Evolutionary conservation across 208 protist genomes (phyloP).

Genomic region (Naegleria gruberi): DNA sequence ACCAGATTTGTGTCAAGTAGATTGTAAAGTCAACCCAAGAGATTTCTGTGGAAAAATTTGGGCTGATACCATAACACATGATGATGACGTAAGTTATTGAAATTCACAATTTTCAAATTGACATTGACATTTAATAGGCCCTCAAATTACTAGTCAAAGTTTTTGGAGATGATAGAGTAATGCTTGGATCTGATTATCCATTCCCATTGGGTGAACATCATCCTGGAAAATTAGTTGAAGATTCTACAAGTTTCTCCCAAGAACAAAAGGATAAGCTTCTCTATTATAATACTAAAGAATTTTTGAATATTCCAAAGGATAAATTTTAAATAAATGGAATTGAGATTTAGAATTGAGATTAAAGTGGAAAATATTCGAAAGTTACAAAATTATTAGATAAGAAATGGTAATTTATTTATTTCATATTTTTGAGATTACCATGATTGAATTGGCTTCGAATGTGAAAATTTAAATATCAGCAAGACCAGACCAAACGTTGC

Average conservation of each 20-base stretch:
- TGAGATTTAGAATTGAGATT: no score
- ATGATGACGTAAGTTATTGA: no score
- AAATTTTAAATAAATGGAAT: neutral
- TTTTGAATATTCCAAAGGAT: constrained; percentile 17
- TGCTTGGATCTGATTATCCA: constrained; percentile 55
- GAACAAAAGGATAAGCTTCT: constrained; percentile 19
- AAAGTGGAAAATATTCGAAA: no score
- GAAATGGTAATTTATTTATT: no score
- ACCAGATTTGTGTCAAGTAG: constrained; percentile 60
- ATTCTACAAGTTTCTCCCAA: neutral
- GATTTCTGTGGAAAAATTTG: constrained; percentile 51
- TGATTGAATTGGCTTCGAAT: neutral
- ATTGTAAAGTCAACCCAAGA: constrained; percentile 38
- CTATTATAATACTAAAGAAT: neutral
- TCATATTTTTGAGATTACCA: no score
- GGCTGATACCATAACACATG: constrained; percentile 63
- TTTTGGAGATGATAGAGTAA: constrained; percentile 49
- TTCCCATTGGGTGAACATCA: constrained; percentile 47
- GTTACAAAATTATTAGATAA: no score
- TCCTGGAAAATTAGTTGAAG: constrained; percentile 34
- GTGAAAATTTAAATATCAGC: neutral
- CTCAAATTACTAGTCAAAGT: constrained; percentile 53
- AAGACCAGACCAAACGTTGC: constrained; percentile 38
- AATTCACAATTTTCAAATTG: no score
- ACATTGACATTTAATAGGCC: no score